These are phyloP conservation scores for Citrus medica DNA, from an alignment of 345 rosid species.

Conservation along the genomic window DNA sequence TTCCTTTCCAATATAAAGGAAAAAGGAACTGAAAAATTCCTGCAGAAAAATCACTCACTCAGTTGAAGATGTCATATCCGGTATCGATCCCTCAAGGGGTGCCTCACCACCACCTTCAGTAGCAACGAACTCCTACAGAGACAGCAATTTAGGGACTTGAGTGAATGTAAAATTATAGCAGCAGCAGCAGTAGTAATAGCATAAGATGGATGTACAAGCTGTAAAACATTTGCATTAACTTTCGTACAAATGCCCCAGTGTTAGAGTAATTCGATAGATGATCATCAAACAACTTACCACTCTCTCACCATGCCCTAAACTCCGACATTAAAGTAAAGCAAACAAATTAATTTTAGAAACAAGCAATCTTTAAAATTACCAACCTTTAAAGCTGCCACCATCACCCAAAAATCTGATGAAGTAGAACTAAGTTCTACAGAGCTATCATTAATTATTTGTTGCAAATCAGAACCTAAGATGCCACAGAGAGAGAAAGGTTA, in stretches of 20 bases:
- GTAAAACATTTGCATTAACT: not conserved
- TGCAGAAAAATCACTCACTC: slow-evolving; percentile 52
- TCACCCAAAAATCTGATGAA: slow-evolving; percentile 95
- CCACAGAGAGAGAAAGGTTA: not conserved
- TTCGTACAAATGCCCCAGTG: not conserved
- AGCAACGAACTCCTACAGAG: slow-evolving; percentile 71
- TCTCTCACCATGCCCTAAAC: not conserved
- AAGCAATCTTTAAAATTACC: slow-evolving; percentile 21
- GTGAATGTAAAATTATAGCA: not conserved
- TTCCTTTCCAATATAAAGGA: not conserved
- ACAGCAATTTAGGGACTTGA: slow-evolving; percentile 15
- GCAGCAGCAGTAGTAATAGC: not conserved
- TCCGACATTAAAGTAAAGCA: not conserved
- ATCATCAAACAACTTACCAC: not conserved
- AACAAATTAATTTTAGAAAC: not conserved
- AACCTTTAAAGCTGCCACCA: slow-evolving; percentile 97
- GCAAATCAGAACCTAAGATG: slow-evolving; percentile 61
- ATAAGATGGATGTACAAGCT: not conserved
- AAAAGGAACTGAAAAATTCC: not conserved
- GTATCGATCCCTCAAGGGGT: slow-evolving; percentile 98
- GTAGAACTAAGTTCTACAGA: slow-evolving; percentile 55
- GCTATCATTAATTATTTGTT: slow-evolving; percentile 54
- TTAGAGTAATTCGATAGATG: not conserved
- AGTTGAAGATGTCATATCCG: slow-evolving; percentile 99
- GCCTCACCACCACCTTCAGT: slow-evolving; percentile 89